Evolutionary conservation across 345 rosid species (phyloP), one percentile per base, ranked within the genome.

Genomic region (Eucalyptus fibrosa): DNA sequence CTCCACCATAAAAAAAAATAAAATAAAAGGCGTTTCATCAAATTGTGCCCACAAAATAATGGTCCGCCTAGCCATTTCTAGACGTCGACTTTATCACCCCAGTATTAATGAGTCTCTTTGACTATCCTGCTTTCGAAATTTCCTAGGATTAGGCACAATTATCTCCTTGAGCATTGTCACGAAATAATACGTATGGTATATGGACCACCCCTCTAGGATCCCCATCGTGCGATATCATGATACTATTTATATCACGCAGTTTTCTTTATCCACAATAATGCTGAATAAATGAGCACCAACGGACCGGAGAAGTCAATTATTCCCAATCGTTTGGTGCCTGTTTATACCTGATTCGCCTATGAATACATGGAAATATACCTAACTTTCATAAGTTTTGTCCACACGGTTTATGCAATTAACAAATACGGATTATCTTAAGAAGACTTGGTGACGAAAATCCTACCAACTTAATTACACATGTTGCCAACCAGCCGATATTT

Each of bases 221-320:
- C 16, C 1, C 19, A 4, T n/a, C 40, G 0, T 11, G 6, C 2
- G 5, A 65, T 65, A 65, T 65, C 77, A 7, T 0, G 21, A 16
- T 65, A 16, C 6, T n/a, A 16, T 3, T n/a, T 77, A 37, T 37
- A 77, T 21, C 45, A 19, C 15, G 2, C 8, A 15, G 3, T 21
- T 40, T 37, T 21, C 45, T 21, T 37, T 77, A 9, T 12, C 47
- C 28, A 37, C 42, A 40, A 37, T 77, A 77, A 37, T 77, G 28
- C 42, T 21, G 12, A 21, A 37, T 3, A 11, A 6, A 18, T 10
- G 44, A 44, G 45, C 28, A 77, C 12, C 4, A 16, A 77, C 6
- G 2, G 24, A 17, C 44, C 2, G 4, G 24, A 34, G 81, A 34
- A 69, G 4, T 34, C 7, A 1, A 9, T 69, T 18, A 9, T 40